Evolutionary conservation across 768 basidiomycete species (phyloP), one percentile per base, ranked within the genome.

Genomic region (Mrakia gelida): DNA sequence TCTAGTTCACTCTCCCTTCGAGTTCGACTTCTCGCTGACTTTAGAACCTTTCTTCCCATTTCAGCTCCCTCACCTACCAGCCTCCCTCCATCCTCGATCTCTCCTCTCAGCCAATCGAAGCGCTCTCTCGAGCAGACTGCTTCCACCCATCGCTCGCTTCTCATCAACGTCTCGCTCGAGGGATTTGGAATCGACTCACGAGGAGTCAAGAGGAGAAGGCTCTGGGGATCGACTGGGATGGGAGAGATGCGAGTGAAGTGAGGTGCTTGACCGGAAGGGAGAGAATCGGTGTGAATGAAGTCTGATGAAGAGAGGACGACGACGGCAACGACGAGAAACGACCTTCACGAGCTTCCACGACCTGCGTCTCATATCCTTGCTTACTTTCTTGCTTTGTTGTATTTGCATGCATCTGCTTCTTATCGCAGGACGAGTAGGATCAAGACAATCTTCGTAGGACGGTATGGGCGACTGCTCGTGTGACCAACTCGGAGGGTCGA

Each of bases 91-190:
- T 70, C 10, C 71, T 77, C 6, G 59, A 77, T 26, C 23, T 77
- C 11, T 63, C 70, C 11, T 26, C 56, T 7, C 34, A 71, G 3
- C 76, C 76, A 3, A 72, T 77, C 56, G 76, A 72, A 41, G 76
- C 70, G 11, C 68, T 77, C 15, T 71, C 70, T 7, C 59, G 68
- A 11, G 76, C 76, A 26, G 76, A 77, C 59, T 77, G 76, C 59
- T 77, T 77, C 28, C 76, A 77, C 43, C 76, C 76, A 9, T 71
- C 70, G 13, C 71, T 68, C 59, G 56, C 30, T 4, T 56, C 76
- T 5, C 76, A 77, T 30, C 70, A 77, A 61, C 70, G 71, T 1
- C 52, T 77, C 9, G 70, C 76, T 9, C 68, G 76, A 18, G 76
- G 76, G 5, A 56, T 77, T 9, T 77, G 70, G 70, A 71, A 49